Evolutionary conservation across 352 stramenopile genomes (phyloP).

Genomic region (Plasmopara viticola): DNA sequence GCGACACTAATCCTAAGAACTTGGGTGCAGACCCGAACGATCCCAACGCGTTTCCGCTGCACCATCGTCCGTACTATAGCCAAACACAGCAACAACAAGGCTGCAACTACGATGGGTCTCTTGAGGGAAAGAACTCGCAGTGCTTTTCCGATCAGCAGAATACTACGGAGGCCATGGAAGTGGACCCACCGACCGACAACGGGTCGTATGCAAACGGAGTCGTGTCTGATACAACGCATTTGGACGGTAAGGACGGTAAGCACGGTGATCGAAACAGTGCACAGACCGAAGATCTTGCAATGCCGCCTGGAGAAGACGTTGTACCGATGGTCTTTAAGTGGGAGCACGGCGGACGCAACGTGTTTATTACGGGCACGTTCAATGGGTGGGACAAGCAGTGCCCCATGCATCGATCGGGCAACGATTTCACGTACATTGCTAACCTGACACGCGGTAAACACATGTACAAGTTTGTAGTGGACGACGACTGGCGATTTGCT

Average conservation of each 20-base stretch:
- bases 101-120: conserved; percentile 2
- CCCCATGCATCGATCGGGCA: conserved; percentile 98
- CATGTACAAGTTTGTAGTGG: conserved; percentile 99
- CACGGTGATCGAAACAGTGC: conserved; percentile 27
- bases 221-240: conserved; percentile 4
- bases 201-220: conserved; percentile 33
- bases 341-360: conserved; percentile 94
- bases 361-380: conserved; percentile 99
- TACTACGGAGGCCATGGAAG: conserved; percentile 55
- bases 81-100: conserved; percentile 17
- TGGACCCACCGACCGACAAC: conserved; percentile 38
- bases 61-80: conserved; percentile 63
- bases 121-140: conserved; percentile 13
- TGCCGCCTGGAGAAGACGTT: conserved; percentile 23
- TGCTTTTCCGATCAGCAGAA: conserved; percentile 16
- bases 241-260: conserved; percentile 25
- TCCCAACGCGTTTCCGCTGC: conserved; percentile 47
- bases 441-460: conserved; percentile 97
- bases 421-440: conserved; percentile 99
- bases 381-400: conserved; percentile 99
- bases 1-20: conserved; percentile 74
- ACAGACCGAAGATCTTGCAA: conserved; percentile 8
- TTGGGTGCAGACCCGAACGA: conserved; percentile 53
- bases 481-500: conserved; percentile 98
- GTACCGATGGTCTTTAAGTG: conserved; percentile 97